Evolutionary conservation across 2,329 filamentous ascomycete species (phyloP), one percentile per base, ranked within the genome.

Genomic region (Cytospora mali): DNA sequence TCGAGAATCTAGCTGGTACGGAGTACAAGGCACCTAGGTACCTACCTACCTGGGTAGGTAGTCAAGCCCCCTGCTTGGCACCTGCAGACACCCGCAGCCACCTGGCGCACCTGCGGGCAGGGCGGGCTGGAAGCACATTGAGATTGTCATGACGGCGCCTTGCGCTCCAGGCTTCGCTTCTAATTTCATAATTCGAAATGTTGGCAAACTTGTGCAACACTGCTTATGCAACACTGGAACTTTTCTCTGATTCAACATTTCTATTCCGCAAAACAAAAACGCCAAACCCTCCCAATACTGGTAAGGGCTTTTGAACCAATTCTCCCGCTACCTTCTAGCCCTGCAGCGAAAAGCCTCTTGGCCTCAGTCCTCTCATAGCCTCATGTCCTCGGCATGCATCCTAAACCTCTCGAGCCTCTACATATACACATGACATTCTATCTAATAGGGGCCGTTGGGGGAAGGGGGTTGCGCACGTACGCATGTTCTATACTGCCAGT

Each of bases 361-460:
- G 42, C 42, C 42, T 23, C 42, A 23, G 42, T 21, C 42, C 42
- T 46, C 42, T n/a, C 21, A 46, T 46, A 23, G 21, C 42, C 42
- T 31, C 51, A 21, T 33, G 51, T 54, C 57, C 27, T 23, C 31
- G 28, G 50, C 57, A 54, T 50, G 29, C 50, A 60, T 48, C n/a
- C 50, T 25, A 28, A 23, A 28, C 28, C 35, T 54, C 35, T 39
- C 16, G 33, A 39, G 31, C 10, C 49, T 48, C 50, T 25, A 27
- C 27, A 46, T 35, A 60, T 59, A 35, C 50, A 46, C 50, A 35
- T 27, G 50, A 50, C 50, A 60, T 60, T 54, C 57, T 54, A 54
- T 60, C 33, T 46, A 46, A 46, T 29, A 48, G 35, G 11, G 57
- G 49, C 35, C 35, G 27, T 27, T 25, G 35, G 25, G 57, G 57